Evolutionary conservation across 257 asterid species (phyloP).

Genomic region (Prunella vulgaris): DNA sequence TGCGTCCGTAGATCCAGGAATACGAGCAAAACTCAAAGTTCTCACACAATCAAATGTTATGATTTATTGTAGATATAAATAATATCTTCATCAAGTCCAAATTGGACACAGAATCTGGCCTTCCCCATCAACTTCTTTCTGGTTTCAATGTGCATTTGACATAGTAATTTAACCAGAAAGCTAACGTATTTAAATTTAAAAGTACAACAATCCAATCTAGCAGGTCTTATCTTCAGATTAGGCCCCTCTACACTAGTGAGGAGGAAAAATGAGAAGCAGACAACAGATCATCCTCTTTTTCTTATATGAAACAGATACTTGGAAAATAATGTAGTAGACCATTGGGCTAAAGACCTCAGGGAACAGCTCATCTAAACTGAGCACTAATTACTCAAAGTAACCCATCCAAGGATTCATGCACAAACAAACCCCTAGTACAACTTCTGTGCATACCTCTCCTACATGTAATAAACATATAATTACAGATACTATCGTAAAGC

Average conservation of each 20-base stretch:
- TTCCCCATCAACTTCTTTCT: background rate
- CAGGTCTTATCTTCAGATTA: background rate
- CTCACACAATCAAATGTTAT: background rate
- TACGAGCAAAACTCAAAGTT: background rate
- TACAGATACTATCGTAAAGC: background rate
- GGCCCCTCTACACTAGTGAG: background rate
- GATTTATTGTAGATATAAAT: background rate
- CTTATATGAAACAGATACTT: too few relatives aligned
- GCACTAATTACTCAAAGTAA: background rate
- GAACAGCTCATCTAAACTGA: background rate
- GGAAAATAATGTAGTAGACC: too few relatives aligned
- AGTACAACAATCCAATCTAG: background rate
- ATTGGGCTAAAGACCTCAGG: background rate
- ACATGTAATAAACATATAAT: background rate
- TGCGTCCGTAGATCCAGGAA: background rate
- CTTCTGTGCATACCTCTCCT: slow-evolving; percentile 1
- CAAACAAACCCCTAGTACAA: background rate
- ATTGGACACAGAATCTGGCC: background rate
- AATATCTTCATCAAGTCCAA: background rate
- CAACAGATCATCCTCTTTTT: background rate
- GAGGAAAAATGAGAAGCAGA: background rate
- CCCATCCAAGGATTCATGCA: background rate
- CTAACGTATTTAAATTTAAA: background rate
- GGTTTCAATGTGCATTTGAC: background rate
- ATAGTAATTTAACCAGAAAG: background rate